Evolutionary conservation across 2,329 filamentous ascomycete genomes (phyloP), one percentile per base, ranked within the genome.

Genomic region (Pseudocercospora fijiensis): DNA sequence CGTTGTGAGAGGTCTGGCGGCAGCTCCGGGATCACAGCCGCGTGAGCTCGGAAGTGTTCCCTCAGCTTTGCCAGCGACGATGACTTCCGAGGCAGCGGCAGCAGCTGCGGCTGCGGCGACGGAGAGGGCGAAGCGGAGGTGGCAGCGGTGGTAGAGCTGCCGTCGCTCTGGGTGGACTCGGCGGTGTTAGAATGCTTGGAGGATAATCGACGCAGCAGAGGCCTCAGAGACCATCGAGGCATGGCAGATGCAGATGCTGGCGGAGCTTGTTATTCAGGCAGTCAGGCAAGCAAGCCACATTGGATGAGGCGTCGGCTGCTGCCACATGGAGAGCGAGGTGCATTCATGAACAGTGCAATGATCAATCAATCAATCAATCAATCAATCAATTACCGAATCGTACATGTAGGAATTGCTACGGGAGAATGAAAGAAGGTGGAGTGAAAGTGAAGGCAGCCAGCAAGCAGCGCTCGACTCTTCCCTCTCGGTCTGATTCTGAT

Each of bases 171-270:
- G 47, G 63, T 64, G 13, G 68, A 67, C 37, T 60, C 61, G 62
- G 58, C 63, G 63, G 67, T 60, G 60, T 59, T 65, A 52, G 66
- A 66, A 64, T 65, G 65, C 43, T 65, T 65, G 26, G 67, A 66
- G 37, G 66, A 67, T 56, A 67, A 62, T 33, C 68, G 61, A 47
- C 70, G 70, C 53, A 71, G 61, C 61, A 70, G 66, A 43, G 68
- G 69, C 16, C 68, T 49, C 20, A 49, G 45, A 24, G 45, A 22
- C 45, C 45, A 49, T 49, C 20, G 18, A 49, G 18, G 45, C 45
- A 49, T 49, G 20, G 45, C 45, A 49, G 45, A 26, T 47, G 45
- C 45, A 49, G 45, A 26, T 47, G 43, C 43, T 47, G 43, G 22
- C 18, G 20, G 45, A 49, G 22, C 45, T 49, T 20, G 18, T 49